phyloP scores from a whole-genome alignment of 441 rosid genomes.

The Viola pubescens region DNA sequence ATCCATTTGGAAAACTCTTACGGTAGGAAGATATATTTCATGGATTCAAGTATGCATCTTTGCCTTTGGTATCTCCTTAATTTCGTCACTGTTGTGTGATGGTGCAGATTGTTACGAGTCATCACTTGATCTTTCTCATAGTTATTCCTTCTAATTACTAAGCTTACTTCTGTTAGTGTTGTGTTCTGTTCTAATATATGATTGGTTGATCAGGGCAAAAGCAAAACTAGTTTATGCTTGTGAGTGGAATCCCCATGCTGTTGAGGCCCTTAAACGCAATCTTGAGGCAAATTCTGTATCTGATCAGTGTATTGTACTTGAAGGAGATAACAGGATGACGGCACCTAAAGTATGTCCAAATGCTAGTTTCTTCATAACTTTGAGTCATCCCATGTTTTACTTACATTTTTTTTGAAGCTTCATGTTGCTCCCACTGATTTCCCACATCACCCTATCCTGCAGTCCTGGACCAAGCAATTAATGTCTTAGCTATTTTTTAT shows the following conservation, averaged over 20 bases:
- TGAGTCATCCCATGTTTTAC: too few relatives aligned
- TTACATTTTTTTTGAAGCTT: too few relatives aligned
- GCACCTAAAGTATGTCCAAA: conserved; percentile 60
- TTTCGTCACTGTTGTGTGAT: background rate
- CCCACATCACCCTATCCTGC: too few relatives aligned
- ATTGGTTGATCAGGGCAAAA: conserved; percentile 52
- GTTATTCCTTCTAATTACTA: background rate
- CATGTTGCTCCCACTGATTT: too few relatives aligned
- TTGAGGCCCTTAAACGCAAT: conserved; percentile 68
- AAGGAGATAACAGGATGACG: conserved; percentile 71
- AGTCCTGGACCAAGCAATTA: too few relatives aligned
- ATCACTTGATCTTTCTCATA: background rate
- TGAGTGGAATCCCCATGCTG: conserved; percentile 92
- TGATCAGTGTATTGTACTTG: conserved; percentile 67
- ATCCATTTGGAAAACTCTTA: too few relatives aligned
- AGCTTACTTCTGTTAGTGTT: conserved; percentile 4
- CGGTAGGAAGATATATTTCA: too few relatives aligned
- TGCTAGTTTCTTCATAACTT: too few relatives aligned
- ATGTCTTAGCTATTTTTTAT: too few relatives aligned
- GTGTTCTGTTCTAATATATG: conserved; percentile 8
- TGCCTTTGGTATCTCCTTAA: background rate
- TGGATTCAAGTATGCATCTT: too few relatives aligned
- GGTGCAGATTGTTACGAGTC: background rate
- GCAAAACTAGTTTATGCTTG: conserved; percentile 86
- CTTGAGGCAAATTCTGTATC: conserved; percentile 63